Conservation (phyloP, 495 filamentous ascomycete genomes). For the Podospora conica region DNA sequence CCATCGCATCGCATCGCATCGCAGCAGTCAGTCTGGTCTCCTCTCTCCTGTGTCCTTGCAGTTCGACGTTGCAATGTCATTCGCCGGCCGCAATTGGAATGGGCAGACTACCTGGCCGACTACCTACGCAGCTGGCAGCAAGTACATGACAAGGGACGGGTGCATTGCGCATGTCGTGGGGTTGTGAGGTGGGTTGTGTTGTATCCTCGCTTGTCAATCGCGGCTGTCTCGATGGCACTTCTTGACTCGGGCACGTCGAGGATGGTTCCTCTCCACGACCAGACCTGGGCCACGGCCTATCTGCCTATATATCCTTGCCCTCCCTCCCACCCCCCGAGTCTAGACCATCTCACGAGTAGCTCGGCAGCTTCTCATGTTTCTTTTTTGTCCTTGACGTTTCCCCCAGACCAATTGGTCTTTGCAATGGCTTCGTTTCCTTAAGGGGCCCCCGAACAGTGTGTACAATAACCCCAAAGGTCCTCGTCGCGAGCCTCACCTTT, state of each 20-base stretch:
- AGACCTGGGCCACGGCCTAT: neutral
- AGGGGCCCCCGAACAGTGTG: slow-evolving; percentile 17
- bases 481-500: neutral
- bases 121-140: too few relatives aligned
- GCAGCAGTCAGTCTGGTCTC: too few relatives aligned
- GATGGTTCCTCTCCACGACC: neutral
- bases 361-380: slow-evolving; percentile 29
- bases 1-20: slow-evolving; percentile 1
- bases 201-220: slow-evolving; percentile 6
- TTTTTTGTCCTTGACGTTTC: slow-evolving; percentile 29
- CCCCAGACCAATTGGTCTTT: slow-evolving; percentile 30
- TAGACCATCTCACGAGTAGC: slow-evolving; percentile 29
- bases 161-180: slow-evolving; percentile 11
- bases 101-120: neutral
- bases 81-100: slow-evolving; percentile 8
- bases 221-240: slow-evolving; percentile 7
- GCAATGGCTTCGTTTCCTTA: slow-evolving; percentile 42
- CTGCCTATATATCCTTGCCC: slow-evolving; percentile 42
- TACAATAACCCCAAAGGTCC: slow-evolving; percentile 12
- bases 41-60: slow-evolving; percentile 9
- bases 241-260: neutral
- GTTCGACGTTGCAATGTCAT: slow-evolving; percentile 11
- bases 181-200: neutral
- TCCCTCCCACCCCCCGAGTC: slow-evolving; percentile 32
- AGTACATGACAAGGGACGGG: slow-evolving; percentile 12